phyloP scores from a whole-genome alignment of 2,329 filamentous ascomycete species.

The Lecanoromycetidae sp. region DNA sequence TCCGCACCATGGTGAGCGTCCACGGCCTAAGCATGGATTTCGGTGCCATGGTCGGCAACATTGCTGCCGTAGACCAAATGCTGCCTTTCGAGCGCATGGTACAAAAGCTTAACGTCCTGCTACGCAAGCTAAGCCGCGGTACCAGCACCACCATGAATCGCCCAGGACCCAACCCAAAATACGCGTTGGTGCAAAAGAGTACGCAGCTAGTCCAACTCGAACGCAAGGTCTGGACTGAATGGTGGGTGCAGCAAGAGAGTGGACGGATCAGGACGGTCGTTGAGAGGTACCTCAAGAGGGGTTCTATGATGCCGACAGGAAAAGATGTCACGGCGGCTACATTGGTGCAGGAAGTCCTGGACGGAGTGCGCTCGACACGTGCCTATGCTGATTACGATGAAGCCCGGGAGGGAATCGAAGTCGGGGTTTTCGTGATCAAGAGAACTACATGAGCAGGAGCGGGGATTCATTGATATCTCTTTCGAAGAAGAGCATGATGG shows the following conservation, averaged over 20 bases:
- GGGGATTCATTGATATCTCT: too few species aligned
- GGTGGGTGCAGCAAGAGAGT: constrained; percentile 55
- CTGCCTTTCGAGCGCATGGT: constrained; percentile 42
- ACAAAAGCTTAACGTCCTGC: constrained; percentile 30
- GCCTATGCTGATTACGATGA: constrained; percentile 34
- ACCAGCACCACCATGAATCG: constrained; percentile 22
- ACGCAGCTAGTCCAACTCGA: constrained; percentile 40
- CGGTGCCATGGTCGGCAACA: constrained; percentile 40
- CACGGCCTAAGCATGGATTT: constrained; percentile 48
- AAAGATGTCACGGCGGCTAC: constrained; percentile 41
- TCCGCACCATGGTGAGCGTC: constrained; percentile 47
- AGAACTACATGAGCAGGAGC: constrained; percentile 19
- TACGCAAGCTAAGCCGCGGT: constrained; percentile 26
- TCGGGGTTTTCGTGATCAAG: constrained; percentile 39
- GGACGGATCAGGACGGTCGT: constrained; percentile 43
- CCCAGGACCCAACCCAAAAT: constrained; percentile 28
- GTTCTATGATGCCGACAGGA: constrained; percentile 24
- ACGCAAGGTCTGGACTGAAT: constrained; percentile 47
- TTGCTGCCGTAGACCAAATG: constrained; percentile 42
- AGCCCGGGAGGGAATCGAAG: constrained; percentile 34
- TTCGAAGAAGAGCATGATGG: too few species aligned
- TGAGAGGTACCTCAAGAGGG: constrained; percentile 31
- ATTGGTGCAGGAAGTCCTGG: constrained; percentile 46
- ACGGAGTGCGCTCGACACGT: constrained; percentile 44
- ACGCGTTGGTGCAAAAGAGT: constrained; percentile 38